Evolutionary conservation across 2,329 filamentous ascomycete species (phyloP).

Genomic region (Coniochaeta prunicola): DNA sequence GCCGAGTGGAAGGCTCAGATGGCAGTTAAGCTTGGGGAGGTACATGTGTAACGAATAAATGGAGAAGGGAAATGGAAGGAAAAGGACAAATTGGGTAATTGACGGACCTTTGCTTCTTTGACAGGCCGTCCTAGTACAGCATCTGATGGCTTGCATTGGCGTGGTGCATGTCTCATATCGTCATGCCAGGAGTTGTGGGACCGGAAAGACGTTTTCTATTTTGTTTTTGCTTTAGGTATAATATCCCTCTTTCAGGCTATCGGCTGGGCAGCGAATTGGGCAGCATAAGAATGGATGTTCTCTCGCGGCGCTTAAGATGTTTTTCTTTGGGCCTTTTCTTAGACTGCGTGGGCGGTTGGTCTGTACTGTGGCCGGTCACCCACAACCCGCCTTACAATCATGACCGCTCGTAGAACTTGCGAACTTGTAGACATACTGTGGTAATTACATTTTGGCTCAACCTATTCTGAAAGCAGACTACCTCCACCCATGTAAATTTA

Average conservation of each 20-base stretch:
- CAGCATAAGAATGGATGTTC: background rate
- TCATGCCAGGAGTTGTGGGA: background rate
- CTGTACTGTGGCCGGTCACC: background rate
- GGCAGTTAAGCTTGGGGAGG: slow-evolving; percentile 2
- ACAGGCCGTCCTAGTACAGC: background rate
- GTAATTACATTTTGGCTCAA: background rate
- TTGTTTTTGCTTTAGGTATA: background rate
- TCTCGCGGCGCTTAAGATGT: background rate
- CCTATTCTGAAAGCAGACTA: background rate
- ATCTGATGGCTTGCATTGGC: background rate
- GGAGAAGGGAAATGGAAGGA: background rate
- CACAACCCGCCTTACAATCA: background rate
- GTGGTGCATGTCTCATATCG: background rate
- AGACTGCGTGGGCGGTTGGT: background rate
- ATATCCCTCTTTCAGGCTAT: background rate
- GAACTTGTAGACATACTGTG: background rate
- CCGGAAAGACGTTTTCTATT: background rate
- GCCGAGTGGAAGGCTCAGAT: slow-evolving; percentile 25
- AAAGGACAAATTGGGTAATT: background rate
- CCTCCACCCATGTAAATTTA: background rate
- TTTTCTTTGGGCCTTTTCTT: background rate
- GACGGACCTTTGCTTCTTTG: background rate
- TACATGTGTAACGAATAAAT: background rate
- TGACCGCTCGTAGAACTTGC: background rate
- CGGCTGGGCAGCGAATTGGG: background rate